Evolutionary conservation across 2,329 filamentous ascomycete species (phyloP).

Genomic region (Ophiostoma piceae): DNA sequence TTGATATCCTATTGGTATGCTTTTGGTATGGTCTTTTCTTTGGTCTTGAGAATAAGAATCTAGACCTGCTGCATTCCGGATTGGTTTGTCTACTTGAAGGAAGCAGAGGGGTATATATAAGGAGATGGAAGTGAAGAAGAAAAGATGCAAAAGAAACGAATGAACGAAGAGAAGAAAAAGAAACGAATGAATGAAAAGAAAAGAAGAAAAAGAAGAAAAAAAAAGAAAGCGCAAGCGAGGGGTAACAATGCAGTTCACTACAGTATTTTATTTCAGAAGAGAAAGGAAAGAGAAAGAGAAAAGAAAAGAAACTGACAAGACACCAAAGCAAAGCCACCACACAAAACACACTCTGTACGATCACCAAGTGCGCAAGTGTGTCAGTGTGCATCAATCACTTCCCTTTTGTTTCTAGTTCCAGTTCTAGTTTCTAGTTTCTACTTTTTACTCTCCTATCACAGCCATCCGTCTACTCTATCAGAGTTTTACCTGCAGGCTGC

Average conservation of each 20-base stretch:
- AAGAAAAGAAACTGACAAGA: not conserved
- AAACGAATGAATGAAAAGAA: not conserved
- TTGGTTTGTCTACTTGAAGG: not conserved
- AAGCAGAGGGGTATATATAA: not conserved
- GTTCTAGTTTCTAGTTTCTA: too few species aligned
- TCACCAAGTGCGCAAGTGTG: not conserved
- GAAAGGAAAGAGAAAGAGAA: not conserved
- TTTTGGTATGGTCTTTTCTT: too few species aligned
- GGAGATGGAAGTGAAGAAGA: not conserved
- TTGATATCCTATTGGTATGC: not conserved
- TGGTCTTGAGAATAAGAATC: not conserved
- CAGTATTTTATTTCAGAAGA: too few species aligned
- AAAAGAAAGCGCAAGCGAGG: not conserved
- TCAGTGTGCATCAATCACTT: not conserved
- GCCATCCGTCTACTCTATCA: not conserved
- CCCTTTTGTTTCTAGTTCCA: not conserved
- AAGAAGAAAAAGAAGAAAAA: not conserved
- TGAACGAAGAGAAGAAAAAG: not conserved
- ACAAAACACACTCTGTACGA: not conserved
- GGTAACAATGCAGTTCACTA: not conserved
- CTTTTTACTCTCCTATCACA: not conserved
- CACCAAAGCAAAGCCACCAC: not conserved
- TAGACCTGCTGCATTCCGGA: not conserved
- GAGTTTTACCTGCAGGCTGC: constrained; percentile 7
- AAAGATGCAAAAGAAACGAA: not conserved